phyloP scores from a whole-genome alignment of 2,329 filamentous ascomycete species.

The Coleophoma crateriformis region DNA sequence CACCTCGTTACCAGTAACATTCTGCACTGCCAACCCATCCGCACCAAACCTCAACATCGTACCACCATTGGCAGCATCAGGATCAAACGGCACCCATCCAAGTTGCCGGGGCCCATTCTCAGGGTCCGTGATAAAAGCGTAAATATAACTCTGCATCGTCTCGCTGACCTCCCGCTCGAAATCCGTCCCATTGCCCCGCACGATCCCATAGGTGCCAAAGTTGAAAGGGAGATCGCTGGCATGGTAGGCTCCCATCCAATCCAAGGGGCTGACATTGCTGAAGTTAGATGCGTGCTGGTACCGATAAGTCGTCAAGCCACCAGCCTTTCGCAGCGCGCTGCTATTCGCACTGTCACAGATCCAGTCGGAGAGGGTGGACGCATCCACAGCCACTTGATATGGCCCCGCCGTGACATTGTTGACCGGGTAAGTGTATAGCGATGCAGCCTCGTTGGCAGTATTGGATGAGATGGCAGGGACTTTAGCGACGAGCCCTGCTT shows the following conservation, averaged over 20 bases:
- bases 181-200: not conserved
- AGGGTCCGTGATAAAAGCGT: not conserved
- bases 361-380: too few species aligned
- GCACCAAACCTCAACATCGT: slow-evolving; percentile 2
- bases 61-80: not conserved
- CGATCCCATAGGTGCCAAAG: slow-evolving; percentile 7
- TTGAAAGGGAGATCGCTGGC: slow-evolving; percentile 8
- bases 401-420: not conserved
- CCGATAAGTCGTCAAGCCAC: not conserved
- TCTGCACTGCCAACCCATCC: slow-evolving; percentile 1
- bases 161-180: slow-evolving; percentile 1
- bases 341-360: not conserved
- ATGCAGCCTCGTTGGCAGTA: slow-evolving; percentile 12
- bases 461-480: slow-evolving; percentile 12
- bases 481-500: not conserved
- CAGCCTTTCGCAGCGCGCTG: slow-evolving; percentile 3
- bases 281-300: not conserved
- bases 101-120: not conserved
- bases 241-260: slow-evolving; percentile 2
- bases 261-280: not conserved
- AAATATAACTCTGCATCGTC: slow-evolving; percentile 4
- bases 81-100: not conserved
- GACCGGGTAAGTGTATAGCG: not conserved
- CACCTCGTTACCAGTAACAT: slow-evolving; percentile 2
- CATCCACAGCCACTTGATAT: not conserved